Percentiles rank a stretch among this genome's conserved stretches.
Conservation (phyloP, 257 asterid species). For the Gentiana straminea region DNA sequence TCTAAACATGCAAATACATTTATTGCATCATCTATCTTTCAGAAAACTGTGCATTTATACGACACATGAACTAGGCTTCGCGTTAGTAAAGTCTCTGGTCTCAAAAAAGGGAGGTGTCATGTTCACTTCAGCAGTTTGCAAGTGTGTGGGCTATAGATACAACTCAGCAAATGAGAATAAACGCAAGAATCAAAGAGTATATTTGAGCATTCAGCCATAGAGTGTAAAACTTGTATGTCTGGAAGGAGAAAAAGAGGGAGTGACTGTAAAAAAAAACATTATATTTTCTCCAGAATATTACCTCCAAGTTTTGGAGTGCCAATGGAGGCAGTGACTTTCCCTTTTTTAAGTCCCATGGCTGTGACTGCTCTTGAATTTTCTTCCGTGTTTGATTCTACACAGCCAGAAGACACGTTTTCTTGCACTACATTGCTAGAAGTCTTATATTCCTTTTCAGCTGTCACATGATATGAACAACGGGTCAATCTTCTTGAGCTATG, state of each 20-base stretch:
- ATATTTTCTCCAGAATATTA: conserved; percentile 6
- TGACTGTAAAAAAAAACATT: too few relatives aligned
- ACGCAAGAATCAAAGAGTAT: background rate
- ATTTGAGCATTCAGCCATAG: too few relatives aligned
- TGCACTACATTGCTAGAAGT: conserved; percentile 13
- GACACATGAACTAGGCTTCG: too few relatives aligned
- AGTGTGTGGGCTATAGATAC: too few relatives aligned
- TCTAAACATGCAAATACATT: conserved; percentile 1
- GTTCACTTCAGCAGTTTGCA: too few relatives aligned
- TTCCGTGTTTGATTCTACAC: conserved; percentile 6
- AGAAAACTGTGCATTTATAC: too few relatives aligned
- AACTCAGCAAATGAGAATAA: too few relatives aligned
- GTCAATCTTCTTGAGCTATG: conserved; percentile 23
- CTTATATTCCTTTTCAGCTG: conserved; percentile 13
- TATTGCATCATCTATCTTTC: too few relatives aligned
- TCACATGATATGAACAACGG: conserved; percentile 19
- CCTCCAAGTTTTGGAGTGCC: conserved; percentile 22
- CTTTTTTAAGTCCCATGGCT: conserved; percentile 11
- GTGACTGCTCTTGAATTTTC: conserved; percentile 1
- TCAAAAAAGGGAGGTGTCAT: too few relatives aligned
- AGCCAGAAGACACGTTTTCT: conserved; percentile 9
- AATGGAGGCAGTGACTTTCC: conserved; percentile 5
- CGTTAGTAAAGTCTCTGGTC: too few relatives aligned
- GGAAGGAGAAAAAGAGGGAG: too few relatives aligned
- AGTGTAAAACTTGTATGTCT: too few relatives aligned